These are phyloP conservation scores for Colletotrichum gloeosporioides DNA, from an alignment of 2,329 filamentous ascomycete species.

Conservation along the genomic window DNA sequence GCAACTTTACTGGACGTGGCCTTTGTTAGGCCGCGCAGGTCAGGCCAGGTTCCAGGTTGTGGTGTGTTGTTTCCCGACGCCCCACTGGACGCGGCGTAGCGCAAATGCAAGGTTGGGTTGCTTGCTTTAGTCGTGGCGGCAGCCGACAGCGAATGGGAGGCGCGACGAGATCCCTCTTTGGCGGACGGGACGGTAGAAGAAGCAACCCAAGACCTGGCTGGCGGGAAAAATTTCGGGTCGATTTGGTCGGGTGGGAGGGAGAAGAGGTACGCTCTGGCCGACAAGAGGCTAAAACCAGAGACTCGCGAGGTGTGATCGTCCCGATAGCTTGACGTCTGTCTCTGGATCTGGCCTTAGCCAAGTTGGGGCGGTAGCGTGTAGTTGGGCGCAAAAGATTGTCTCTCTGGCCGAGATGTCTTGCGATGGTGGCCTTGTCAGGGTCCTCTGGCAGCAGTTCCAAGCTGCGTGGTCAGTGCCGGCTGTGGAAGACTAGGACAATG, in stretches of 20 bases:
- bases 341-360: background rate
- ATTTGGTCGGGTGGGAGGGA: background rate
- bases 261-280: background rate
- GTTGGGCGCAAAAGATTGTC: background rate
- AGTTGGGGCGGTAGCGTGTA: background rate
- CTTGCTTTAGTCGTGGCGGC: conserved; percentile 1
- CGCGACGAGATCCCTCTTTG: background rate
- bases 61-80: conserved; percentile 8
- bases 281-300: background rate
- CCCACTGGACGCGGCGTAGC: conserved; percentile 9
- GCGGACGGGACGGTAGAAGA: background rate
- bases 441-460: conserved; percentile 5
- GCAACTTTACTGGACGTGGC: conserved; percentile 9
- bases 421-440: background rate
- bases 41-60: conserved; percentile 17
- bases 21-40: conserved; percentile 2
- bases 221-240: conserved; percentile 2
- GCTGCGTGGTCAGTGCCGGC: background rate
- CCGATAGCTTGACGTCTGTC: background rate
- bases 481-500: background rate
- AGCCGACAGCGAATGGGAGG: conserved; percentile 5
- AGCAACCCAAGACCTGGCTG: background rate
- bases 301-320: conserved; percentile 13
- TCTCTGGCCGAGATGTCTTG: conserved; percentile 1
- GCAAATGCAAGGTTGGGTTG: conserved; percentile 1